These are phyloP conservation scores for Penicillium aurantiogriseum DNA, from an alignment of 2,329 filamentous ascomycete genomes.

Conservation along the genomic window DNA sequence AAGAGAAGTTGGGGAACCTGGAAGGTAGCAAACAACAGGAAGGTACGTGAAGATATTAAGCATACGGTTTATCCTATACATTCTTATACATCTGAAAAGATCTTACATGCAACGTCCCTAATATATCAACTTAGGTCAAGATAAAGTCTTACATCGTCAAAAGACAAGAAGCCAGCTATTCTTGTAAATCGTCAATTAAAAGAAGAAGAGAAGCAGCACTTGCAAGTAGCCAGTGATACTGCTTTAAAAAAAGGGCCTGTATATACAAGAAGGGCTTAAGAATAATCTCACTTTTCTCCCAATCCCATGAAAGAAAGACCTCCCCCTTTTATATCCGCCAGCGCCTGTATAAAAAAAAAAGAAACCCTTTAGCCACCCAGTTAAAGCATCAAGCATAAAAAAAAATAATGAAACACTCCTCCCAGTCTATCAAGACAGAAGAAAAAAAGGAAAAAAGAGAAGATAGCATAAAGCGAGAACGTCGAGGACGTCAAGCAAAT, in stretches of 20 bases:
- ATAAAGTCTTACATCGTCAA: too few species aligned
- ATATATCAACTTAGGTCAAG: too few species aligned
- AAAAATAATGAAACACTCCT: conserved; percentile 17
- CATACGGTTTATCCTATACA: background rate
- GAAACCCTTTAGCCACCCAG: conserved; percentile 26
- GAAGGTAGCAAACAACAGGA: conserved; percentile 4
- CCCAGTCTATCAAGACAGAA: conserved; percentile 37
- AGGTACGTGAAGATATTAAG: conserved; percentile 4
- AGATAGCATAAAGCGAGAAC: background rate
- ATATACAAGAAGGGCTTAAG: conserved; percentile 30
- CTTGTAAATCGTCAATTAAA: conserved; percentile 7
- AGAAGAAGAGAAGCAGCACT: conserved; percentile 6
- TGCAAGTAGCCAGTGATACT: conserved; percentile 12
- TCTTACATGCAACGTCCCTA: too few species aligned
- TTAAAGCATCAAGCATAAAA: conserved; percentile 18
- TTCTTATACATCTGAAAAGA: too few species aligned
- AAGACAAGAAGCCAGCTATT: background rate
- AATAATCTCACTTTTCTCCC: conserved; percentile 22
- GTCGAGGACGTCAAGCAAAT: conserved; percentile 13
- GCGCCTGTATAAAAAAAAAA: conserved; percentile 22
- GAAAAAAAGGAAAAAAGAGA: conserved; percentile 17
- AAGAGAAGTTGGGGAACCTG: background rate
- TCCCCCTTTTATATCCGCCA: conserved; percentile 18
- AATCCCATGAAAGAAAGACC: conserved; percentile 14
- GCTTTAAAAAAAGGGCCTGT: conserved; percentile 18